A percentile compares a stretch with the other conserved stretches of the same genome.
These are phyloP conservation scores for Candida pseudoglaebosa DNA, from an alignment of 805 yeast species.

Conservation along the genomic window DNA sequence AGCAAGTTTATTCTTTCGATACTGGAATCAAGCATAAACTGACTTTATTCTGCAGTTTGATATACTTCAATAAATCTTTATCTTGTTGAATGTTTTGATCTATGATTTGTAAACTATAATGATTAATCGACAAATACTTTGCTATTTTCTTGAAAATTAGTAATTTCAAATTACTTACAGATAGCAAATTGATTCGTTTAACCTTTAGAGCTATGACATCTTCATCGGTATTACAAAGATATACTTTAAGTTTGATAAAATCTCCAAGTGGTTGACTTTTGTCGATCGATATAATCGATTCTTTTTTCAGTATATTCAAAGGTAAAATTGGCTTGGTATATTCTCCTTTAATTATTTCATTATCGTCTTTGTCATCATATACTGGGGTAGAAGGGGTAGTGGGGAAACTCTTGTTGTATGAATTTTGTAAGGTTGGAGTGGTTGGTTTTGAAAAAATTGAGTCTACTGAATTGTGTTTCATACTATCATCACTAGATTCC, in stretches of 20 bases:
- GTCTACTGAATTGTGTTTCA: background rate
- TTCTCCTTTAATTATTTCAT: background rate
- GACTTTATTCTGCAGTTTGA: constrained; percentile 21
- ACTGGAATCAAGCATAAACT: constrained; percentile 18
- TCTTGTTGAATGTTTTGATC: constrained; percentile 15
- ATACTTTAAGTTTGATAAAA: constrained; percentile 23
- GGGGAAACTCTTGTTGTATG: background rate
- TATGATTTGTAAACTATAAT: constrained; percentile 20
- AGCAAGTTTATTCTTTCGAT: no score
- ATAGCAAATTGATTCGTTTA: constrained; percentile 18
- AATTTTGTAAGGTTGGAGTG: background rate
- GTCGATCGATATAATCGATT: constrained; percentile 7
- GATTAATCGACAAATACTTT: constrained; percentile 23
- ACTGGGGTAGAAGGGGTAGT: constrained; percentile 13
- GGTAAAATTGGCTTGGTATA: background rate
- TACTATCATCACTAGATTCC: background rate
- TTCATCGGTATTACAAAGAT: constrained; percentile 22
- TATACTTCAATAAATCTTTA: constrained; percentile 12
- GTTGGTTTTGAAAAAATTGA: constrained; percentile 4
- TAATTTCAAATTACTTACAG: constrained; percentile 24
- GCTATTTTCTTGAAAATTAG: constrained; percentile 25
- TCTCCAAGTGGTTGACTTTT: no score
- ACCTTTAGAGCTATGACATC: constrained; percentile 28
- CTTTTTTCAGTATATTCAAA: background rate
- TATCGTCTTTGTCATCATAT: constrained; percentile 10